Evolutionary conservation across 1,139 yeast species (phyloP).

Genomic region (Magnusiomyces tetraspermus): DNA sequence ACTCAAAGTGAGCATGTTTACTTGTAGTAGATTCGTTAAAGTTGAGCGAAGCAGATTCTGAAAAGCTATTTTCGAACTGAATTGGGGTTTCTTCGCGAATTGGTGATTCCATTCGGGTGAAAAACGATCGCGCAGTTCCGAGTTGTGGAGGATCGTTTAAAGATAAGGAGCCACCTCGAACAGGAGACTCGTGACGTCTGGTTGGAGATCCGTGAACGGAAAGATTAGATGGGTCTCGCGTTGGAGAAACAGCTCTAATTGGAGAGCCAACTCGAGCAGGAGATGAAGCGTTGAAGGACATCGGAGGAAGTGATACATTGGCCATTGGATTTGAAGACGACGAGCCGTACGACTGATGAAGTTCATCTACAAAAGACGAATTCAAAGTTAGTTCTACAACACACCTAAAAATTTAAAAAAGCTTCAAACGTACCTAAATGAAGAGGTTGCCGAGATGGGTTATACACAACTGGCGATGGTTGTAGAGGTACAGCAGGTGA

Average conservation of each 20-base stretch:
- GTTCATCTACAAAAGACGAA: constrained; percentile 3
- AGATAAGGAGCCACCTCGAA: not conserved
- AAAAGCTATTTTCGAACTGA: constrained; percentile 17
- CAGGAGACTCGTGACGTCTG: not conserved
- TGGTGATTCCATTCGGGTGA: constrained; percentile 28
- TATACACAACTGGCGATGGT: constrained; percentile 17
- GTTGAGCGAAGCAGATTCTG: not conserved
- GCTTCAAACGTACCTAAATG: constrained; percentile 19
- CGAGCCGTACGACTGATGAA: not conserved
- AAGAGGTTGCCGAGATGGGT: constrained; percentile 20
- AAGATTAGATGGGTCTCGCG: constrained; percentile 15
- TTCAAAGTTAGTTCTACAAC: not conserved
- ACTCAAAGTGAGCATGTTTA: constrained; percentile 1
- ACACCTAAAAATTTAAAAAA: not conserved
- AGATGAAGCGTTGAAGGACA: not conserved
- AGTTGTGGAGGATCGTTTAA: not conserved
- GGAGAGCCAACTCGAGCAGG: constrained; percentile 5
- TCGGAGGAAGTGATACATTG: not conserved
- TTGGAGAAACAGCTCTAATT: constrained; percentile 13
- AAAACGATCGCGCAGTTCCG: constrained; percentile 21
- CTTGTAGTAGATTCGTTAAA: not conserved
- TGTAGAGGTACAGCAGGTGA: constrained; percentile 10
- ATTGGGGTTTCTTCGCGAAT: constrained; percentile 22
- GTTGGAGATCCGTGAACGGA: constrained; percentile 12
- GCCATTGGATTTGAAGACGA: not conserved